Conservation (phyloP, 2,329 filamentous ascomycete genomes). For the Trichoderma atroviride region DNA sequence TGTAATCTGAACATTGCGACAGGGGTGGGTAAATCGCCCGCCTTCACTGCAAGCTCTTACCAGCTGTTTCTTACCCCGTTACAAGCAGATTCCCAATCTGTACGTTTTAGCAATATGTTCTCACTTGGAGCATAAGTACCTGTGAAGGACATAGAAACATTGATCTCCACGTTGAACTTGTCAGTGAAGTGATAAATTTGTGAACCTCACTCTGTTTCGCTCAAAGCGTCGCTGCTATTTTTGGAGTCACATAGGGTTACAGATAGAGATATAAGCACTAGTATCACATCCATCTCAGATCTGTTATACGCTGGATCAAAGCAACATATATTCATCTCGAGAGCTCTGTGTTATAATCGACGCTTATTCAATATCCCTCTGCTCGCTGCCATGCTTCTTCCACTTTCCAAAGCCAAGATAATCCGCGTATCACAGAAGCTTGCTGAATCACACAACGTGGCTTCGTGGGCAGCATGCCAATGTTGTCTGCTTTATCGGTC, state of each 20-base stretch:
- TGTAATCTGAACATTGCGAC: background rate
- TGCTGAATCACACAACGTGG: background rate
- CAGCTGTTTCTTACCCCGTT: background rate
- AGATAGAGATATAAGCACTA: background rate
- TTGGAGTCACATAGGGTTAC: background rate
- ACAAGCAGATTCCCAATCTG: background rate
- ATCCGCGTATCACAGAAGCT: background rate
- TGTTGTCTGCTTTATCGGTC: background rate
- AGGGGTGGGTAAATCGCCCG: background rate
- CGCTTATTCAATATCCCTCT: background rate
- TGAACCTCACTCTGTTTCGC: background rate
- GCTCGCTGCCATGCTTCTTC: background rate
- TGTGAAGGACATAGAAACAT: background rate
- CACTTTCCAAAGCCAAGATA: background rate
- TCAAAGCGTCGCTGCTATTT: background rate
- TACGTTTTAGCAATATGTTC: background rate
- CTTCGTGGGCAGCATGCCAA: background rate
- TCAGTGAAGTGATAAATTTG: background rate
- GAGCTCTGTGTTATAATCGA: background rate
- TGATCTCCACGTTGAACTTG: background rate
- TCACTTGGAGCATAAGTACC: too few species aligned
- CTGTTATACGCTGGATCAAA: background rate
- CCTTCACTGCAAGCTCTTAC: background rate
- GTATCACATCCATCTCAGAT: background rate
- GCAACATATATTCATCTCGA: background rate